Evolutionary conservation across 768 basidiomycete genomes (phyloP), one percentile per base, ranked within the genome.

Genomic region (Macrolepiota albuminosa): DNA sequence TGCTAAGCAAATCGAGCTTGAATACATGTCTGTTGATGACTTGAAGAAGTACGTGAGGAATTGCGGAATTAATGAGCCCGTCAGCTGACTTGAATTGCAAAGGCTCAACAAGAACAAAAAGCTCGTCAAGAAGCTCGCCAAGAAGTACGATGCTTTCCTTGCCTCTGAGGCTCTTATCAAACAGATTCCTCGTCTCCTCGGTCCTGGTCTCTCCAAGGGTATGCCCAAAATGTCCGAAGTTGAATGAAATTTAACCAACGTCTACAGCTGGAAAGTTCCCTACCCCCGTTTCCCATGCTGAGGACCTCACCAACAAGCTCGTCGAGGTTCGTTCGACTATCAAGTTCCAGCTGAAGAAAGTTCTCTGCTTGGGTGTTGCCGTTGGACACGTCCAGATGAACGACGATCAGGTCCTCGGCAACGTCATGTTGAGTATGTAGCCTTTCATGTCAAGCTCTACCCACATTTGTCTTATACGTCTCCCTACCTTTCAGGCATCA

Each of bases 61-160:
- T 6, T 34, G 37, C 36, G 8, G 14, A 50, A 16, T 31, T 1
- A 37, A n/a, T 21, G 6, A 21, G 39, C 13, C 9, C 18, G 29
- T 9, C 21, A 29, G 29, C 34, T 39, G 36, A 50, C 47, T 14
- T 64, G 33, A 48, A 29, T 24, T n/a, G 4, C 45, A 13, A 50
- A 93, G 91, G 78, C 85, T 98, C 65, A 97, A 96, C 89, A 96
- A 97, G 82, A 99, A 98, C 86, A 98, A 99, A 84, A 99, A 99
- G 81, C 92, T 99, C 63, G 97, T 98, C 72, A 99, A 98, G 85
- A 97, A 97, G 82, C 91, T 98, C 68, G 96, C 96, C 66, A 98
- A 98, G 84, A 98, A 98, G 76, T 95, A 98, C 81, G 95, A 99
- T 69, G 95, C 96, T 61, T 99, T 99, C 89, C 81, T 99, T 66